These are phyloP conservation scores for Fusarium hainanense DNA, from an alignment of 2,329 filamentous ascomycete species.

Conservation along the genomic window DNA sequence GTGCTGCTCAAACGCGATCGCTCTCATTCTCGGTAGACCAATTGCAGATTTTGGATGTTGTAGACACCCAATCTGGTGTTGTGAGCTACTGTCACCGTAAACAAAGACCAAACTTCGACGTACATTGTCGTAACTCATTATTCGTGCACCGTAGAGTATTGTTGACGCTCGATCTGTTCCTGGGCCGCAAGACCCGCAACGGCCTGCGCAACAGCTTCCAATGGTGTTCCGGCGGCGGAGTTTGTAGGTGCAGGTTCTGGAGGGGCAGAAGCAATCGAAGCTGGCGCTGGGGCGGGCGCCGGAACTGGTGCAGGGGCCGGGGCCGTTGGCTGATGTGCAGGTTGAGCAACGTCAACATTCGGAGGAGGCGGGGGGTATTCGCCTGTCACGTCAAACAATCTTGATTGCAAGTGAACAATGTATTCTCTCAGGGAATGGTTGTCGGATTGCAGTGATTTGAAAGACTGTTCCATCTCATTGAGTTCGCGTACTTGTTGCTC, in stretches of 20 bases:
- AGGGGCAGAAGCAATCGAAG: conserved; percentile 4
- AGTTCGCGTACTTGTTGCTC: conserved; percentile 92
- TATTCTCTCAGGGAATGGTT: conserved; percentile 94
- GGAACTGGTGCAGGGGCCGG: conserved; percentile 37
- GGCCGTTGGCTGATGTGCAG: conserved; percentile 40
- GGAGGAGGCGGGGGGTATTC: conserved; percentile 87
- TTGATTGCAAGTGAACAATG: conserved; percentile 88
- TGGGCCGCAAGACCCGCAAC: conserved; percentile 58
- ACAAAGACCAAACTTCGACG: background rate
- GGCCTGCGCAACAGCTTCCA: conserved; percentile 64
- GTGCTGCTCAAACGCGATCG: conserved; percentile 52
- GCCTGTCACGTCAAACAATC: conserved; percentile 83
- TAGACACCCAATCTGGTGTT: conserved; percentile 64
- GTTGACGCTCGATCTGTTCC: conserved; percentile 54
- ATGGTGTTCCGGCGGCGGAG: conserved; percentile 52
- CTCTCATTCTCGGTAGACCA: conserved; percentile 63
- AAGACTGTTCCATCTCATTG: conserved; percentile 77
- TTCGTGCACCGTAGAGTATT: conserved; percentile 45
- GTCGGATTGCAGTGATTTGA: conserved; percentile 84
- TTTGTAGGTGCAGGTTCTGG: conserved; percentile 43
- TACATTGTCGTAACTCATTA: conserved; percentile 1
- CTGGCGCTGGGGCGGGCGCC: background rate
- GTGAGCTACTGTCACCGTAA: conserved; percentile 20
- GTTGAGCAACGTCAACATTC: conserved; percentile 73
- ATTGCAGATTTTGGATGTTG: conserved; percentile 60